Conservation (phyloP, 2,329 filamentous ascomycete genomes). For the Penicillium decumbens region DNA sequence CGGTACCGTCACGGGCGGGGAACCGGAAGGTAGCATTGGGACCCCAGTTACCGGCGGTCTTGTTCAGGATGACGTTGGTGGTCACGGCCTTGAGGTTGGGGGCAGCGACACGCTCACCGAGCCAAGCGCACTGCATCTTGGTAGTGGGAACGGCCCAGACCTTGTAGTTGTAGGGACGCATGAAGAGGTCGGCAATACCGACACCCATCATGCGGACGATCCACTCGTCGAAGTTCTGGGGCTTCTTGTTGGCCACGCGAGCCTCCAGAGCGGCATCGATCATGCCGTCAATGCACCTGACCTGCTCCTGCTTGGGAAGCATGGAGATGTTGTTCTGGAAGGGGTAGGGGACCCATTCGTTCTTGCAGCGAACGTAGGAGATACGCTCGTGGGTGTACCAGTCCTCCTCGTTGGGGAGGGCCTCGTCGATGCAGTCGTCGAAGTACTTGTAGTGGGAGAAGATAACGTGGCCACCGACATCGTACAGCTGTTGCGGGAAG, state of each 20-base stretch:
- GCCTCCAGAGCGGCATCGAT: conserved; percentile 88
- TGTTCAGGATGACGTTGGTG: conserved; percentile 91
- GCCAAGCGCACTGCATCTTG: conserved; percentile 99
- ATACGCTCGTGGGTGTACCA: conserved; percentile 98
- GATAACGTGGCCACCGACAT: conserved; percentile 96
- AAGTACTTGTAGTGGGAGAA: conserved; percentile 99
- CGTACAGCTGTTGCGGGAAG: conserved; percentile 73
- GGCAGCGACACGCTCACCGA: conserved; percentile 95
- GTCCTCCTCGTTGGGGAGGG: conserved; percentile 85
- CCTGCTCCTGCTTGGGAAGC: conserved; percentile 95
- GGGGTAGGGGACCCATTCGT: conserved; percentile 94
- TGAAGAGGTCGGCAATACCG: conserved; percentile 91
- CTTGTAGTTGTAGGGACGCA: conserved; percentile 99
- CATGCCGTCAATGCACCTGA: conserved; percentile 87
- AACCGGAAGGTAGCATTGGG: conserved; percentile 98
- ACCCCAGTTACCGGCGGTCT: conserved; percentile 95
- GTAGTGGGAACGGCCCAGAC: conserved; percentile 98
- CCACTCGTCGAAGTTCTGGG: conserved; percentile 97
- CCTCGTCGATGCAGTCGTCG: conserved; percentile 97
- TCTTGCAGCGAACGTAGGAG: conserved; percentile 97
- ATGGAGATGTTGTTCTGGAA: conserved; percentile 99
- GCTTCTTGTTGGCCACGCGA: conserved; percentile 83
- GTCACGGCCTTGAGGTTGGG: conserved; percentile 92
- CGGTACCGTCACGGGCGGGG: conserved; percentile 89
- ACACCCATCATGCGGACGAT: conserved; percentile 86